Percentiles rank a stretch among this genome's conserved stretches.
phyloP scores from a whole-genome alignment of 352 stramenopile species.

The Globisporangium echinulatum region DNA sequence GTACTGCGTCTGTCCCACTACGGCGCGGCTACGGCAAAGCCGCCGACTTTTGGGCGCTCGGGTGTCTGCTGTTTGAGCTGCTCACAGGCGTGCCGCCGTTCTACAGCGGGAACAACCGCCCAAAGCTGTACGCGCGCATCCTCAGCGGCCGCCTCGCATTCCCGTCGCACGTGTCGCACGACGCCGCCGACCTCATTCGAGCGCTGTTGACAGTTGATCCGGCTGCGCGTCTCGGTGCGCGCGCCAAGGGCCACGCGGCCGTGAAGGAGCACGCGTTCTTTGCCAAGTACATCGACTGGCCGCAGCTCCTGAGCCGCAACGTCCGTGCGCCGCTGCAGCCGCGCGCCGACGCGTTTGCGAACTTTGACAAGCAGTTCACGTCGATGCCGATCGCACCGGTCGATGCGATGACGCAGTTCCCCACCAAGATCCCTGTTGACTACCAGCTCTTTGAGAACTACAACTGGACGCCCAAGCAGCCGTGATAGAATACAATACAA shows the following conservation, averaged over 20 bases:
- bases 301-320: slow-evolving; percentile 32
- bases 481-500: neutral
- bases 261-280: slow-evolving; percentile 72
- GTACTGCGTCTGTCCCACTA: neutral
- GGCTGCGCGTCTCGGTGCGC: slow-evolving; percentile 44
- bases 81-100: slow-evolving; percentile 83
- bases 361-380: slow-evolving; percentile 86
- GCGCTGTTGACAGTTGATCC: slow-evolving; percentile 48
- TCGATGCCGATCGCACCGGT: slow-evolving; percentile 64
- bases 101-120: slow-evolving; percentile 63
- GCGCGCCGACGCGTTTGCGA: slow-evolving; percentile 59
- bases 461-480: slow-evolving; percentile 62
- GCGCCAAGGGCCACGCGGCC: slow-evolving; percentile 26
- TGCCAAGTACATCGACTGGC: slow-evolving; percentile 60
- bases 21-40: slow-evolving; percentile 74
- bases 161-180: slow-evolving; percentile 38
- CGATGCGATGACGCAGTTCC: slow-evolving; percentile 74
- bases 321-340: slow-evolving; percentile 57
- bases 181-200: slow-evolving; percentile 48
- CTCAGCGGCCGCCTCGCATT: slow-evolving; percentile 40
- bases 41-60: slow-evolving; percentile 88
- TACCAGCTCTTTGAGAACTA: slow-evolving; percentile 86
- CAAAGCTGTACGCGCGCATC: slow-evolving; percentile 58
- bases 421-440: slow-evolving; percentile 67
- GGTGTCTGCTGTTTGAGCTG: slow-evolving; percentile 86